phyloP scores from a whole-genome alignment of 257 asterid species.

The Solanum dulcamara region DNA sequence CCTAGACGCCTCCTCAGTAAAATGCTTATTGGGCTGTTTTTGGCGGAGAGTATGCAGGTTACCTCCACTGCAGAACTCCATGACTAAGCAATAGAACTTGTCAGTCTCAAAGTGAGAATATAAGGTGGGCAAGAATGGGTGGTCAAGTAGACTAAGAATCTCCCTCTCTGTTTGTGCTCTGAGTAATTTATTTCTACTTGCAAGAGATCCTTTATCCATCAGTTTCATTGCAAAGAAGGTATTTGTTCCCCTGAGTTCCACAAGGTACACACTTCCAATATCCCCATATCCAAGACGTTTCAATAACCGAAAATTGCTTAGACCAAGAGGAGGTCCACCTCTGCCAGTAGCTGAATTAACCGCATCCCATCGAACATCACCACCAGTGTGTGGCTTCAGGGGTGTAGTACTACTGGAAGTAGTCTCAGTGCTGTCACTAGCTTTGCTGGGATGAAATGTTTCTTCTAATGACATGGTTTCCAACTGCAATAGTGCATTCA shows the following conservation, averaged over 20 bases:
- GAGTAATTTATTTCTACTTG: constrained; percentile 68
- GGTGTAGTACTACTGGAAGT: constrained; percentile 16
- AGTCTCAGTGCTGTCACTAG: background rate
- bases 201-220: constrained; percentile 84
- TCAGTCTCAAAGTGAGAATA: constrained; percentile 85
- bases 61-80: constrained; percentile 96
- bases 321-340: constrained; percentile 57
- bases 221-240: constrained; percentile 91
- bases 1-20: constrained; percentile 81
- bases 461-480: constrained; percentile 15
- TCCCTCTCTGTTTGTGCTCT: constrained; percentile 87
- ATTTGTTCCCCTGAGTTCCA: constrained; percentile 58
- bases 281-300: constrained; percentile 91
- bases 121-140: constrained; percentile 79
- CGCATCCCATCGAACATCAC: constrained; percentile 93
- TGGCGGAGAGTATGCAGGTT: constrained; percentile 89
- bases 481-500: constrained; percentile 19
- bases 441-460: background rate
- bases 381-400: constrained; percentile 82
- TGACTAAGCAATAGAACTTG: constrained; percentile 72
- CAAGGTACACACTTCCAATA: constrained; percentile 89
- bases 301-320: constrained; percentile 57
- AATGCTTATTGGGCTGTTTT: constrained; percentile 76
- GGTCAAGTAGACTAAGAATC: constrained; percentile 83
- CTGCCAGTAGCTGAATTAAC: constrained; percentile 38